A percentile compares a stretch with the other conserved stretches of the same genome.
phyloP scores from a whole-genome alignment of 1,139 yeast genomes.

The Pichia sp. region DNA sequence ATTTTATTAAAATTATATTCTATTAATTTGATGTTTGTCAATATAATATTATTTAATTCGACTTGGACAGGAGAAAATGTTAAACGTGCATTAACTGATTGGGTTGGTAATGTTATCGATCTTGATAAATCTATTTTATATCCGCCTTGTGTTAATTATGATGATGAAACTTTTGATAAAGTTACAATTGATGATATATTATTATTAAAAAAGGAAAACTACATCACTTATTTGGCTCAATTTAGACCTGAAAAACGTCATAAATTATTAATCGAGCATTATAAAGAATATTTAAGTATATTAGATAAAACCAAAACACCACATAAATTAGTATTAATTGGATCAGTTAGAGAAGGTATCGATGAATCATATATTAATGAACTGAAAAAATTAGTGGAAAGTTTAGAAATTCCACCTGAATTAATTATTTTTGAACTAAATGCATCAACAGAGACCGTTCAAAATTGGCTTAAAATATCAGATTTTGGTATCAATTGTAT shows the following conservation, averaged over 20 bases:
- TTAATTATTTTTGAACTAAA: constrained; percentile 66
- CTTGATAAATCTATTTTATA: constrained; percentile 44
- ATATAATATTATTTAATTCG: constrained; percentile 71
- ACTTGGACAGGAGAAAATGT: constrained; percentile 88
- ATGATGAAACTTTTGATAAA: constrained; percentile 14
- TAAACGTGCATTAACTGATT: constrained; percentile 44
- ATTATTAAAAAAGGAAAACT: constrained; percentile 34
- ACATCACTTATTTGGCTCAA: constrained; percentile 78
- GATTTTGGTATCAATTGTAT: constrained; percentile 86
- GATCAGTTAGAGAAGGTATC: constrained; percentile 68
- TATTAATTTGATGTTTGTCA: constrained; percentile 59
- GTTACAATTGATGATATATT: constrained; percentile 14
- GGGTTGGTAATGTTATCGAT: constrained; percentile 12
- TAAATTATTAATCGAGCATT: constrained; percentile 57
- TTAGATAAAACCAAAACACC: constrained; percentile 1
- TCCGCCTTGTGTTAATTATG: constrained; percentile 40
- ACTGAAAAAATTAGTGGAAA: constrained; percentile 41
- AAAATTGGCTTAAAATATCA: constrained; percentile 47
- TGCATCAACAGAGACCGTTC: constrained; percentile 62
- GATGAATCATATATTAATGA: constrained; percentile 57
- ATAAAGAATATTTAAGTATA: constrained; percentile 39
- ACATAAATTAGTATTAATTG: constrained; percentile 60
- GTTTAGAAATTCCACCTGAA: constrained; percentile 38
- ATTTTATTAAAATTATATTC: constrained; percentile 54
- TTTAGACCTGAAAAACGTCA: constrained; percentile 96